Percentiles rank a stretch among this genome's conserved stretches.
These are phyloP conservation scores for Suillus subluteus DNA, from an alignment of 768 basidiomycete genomes.

Conservation along the genomic window DNA sequence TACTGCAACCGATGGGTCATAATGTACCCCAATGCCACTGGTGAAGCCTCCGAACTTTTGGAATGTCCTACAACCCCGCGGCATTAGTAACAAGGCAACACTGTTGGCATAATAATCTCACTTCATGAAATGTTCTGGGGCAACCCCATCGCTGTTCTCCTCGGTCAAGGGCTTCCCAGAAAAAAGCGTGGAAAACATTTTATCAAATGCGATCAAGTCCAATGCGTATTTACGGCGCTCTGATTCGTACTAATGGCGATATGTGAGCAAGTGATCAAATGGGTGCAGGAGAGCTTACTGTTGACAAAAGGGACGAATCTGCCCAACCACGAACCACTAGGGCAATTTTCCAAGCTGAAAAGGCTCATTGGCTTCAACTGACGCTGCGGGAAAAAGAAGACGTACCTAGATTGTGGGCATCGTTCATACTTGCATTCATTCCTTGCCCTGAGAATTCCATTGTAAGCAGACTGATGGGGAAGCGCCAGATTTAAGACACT, in stretches of 20 bases:
- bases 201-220: conserved; percentile 58
- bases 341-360: conserved; percentile 54
- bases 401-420: conserved; percentile 53
- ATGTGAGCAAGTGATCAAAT: neutral
- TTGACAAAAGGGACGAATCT: conserved; percentile 46
- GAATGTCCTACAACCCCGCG: conserved; percentile 39
- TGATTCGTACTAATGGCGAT: conserved; percentile 46
- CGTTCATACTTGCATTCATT: conserved; percentile 58
- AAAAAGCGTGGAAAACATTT: conserved; percentile 53
- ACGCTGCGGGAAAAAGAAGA: neutral
- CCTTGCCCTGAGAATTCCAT: conserved; percentile 46
- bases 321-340: conserved; percentile 54
- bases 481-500: conserved; percentile 9
- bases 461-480: conserved; percentile 12
- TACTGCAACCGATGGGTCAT: conserved; percentile 44
- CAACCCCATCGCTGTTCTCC: conserved; percentile 40
- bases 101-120: conserved; percentile 20
- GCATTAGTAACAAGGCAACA: conserved; percentile 5
- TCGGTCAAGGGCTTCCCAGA: conserved; percentile 52
- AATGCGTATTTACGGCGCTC: conserved; percentile 58
- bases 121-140: conserved; percentile 50
- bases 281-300: conserved; percentile 34
- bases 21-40: conserved; percentile 55
- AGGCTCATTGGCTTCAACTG: neutral
- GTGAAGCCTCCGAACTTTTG: conserved; percentile 49